A percentile compares a stretch with the other conserved stretches of the same genome.
These are phyloP conservation scores for Echites panduratus DNA, from an alignment of 257 asterid genomes.

Conservation along the genomic window DNA sequence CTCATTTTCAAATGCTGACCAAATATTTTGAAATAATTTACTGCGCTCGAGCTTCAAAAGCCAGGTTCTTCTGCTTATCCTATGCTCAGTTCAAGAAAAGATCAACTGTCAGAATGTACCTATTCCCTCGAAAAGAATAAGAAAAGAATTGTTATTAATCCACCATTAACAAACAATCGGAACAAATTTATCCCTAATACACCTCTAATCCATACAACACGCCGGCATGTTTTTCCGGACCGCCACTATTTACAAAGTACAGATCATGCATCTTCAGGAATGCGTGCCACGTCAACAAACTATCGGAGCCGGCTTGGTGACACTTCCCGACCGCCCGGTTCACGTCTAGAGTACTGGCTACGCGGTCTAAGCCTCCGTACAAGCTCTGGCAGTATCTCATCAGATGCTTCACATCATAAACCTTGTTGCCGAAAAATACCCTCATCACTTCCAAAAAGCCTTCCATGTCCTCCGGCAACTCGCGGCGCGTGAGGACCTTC, in stretches of 20 bases:
- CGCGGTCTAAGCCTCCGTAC: constrained; percentile 70
- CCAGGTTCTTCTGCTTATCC: too few species aligned
- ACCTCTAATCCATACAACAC: constrained; percentile 63
- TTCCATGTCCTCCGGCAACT: constrained; percentile 38
- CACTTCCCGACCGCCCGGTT: constrained; percentile 65
- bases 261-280: constrained; percentile 54
- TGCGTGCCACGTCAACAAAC: constrained; percentile 72
- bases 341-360: constrained; percentile 46
- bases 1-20: too few species aligned
- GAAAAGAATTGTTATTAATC: constrained; percentile 9
- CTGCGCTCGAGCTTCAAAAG: too few species aligned
- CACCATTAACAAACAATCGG: neutral
- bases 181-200: constrained; percentile 12
- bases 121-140: neutral
- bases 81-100: too few species aligned
- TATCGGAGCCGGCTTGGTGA: constrained; percentile 77
- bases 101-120: too few species aligned
- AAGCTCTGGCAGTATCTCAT: constrained; percentile 48
- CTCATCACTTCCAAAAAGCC: constrained; percentile 39
- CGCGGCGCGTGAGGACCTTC: constrained; percentile 55
- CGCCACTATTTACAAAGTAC: constrained; percentile 43
- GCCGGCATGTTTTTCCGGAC: constrained; percentile 57
- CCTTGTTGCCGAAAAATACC: constrained; percentile 44
- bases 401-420: constrained; percentile 61
- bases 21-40: too few species aligned